Conservation (phyloP, 805 yeast genomes). For the Ogataea henricii region DNA sequence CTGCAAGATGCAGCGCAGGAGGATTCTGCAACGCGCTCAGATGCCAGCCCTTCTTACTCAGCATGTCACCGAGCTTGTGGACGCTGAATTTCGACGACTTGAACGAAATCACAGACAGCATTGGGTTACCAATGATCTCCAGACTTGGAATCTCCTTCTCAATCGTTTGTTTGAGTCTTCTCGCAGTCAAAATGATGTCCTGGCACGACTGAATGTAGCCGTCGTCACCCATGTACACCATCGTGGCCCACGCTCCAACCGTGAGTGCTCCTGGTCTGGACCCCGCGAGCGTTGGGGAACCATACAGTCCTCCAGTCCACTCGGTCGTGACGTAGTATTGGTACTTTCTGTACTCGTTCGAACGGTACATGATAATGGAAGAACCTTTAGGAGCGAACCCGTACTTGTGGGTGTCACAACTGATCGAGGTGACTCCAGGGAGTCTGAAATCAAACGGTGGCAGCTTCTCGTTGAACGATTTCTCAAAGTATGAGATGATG, state of each 20-base stretch:
- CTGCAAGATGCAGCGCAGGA: conserved; percentile 87
- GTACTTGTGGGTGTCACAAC: conserved; percentile 99
- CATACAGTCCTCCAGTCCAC: conserved; percentile 96
- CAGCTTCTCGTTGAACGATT: conserved; percentile 40
- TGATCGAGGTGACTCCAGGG: conserved; percentile 93
- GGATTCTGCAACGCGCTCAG: conserved; percentile 85
- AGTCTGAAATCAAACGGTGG: conserved; percentile 82
- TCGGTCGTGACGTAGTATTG: conserved; percentile 83
- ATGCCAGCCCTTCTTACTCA: conserved; percentile 82
- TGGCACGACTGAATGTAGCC: conserved; percentile 73
- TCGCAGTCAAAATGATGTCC: conserved; percentile 68
- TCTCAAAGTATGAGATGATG: conserved; percentile 75
- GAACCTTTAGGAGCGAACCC: conserved; percentile 99
- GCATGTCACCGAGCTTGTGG: conserved; percentile 74
- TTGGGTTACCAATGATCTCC: conserved; percentile 81
- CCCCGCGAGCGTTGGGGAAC: conserved; percentile 95
- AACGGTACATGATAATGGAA: conserved; percentile 87
- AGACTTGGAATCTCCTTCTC: conserved; percentile 54
- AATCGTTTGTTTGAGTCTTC: conserved; percentile 51
- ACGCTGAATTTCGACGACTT: conserved; percentile 62
- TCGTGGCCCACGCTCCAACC: conserved; percentile 98
- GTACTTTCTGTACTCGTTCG: conserved; percentile 61
- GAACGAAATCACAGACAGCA: conserved; percentile 80
- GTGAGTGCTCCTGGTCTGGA: conserved; percentile 95
- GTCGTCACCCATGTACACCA: conserved; percentile 77